Base-by-base conservation (phyloP, 2,329 filamentous ascomycete species). In the Bipolaris victoriae region DNA sequence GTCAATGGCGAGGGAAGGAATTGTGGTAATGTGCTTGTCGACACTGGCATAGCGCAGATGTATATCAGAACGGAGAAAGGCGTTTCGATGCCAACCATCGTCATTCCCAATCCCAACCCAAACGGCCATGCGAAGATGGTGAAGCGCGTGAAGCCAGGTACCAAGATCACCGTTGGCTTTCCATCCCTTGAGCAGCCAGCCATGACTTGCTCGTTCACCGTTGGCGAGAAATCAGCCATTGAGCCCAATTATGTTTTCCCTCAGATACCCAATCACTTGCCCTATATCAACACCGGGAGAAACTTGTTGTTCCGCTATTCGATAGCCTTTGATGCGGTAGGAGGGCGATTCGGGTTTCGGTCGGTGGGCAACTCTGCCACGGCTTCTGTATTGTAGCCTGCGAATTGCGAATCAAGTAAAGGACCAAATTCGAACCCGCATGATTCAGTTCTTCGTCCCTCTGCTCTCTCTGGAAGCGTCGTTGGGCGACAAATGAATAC, bases 31-130 rank as follows among this genome's bases (percentile, higher is more conserved):
- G 68, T 64, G 7, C 66, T 75, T 4, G 61, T 75, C 20, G 74
- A 76, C 45, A 75, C 71, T 3, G 73, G 73, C 7, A 70, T 76
- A 48, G 40, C 65, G 3, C 71, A 75, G 20, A 75, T 76, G 74
- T 76, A 75, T 39, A 66, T 75, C 41, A 61, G 72, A 37, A 64
- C 71, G 15, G 69, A 69, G 3, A 64, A 65, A 13, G 65, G 64
- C 9, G 59, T 67, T 11, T 55, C 62, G 7, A 69, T 72, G 35
- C 73, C 73, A 7, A 69, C 64, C 24, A 52, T 74, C 5, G 63
- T 64, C 31, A 67, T 75, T 11, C 67, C 57, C 1, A 75, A 76
- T 22, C 73, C 73, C 7, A 74, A 74, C 47, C 58, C 54, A 13
- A 56, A 71, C 13, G 67, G 70, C 5, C 52, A 58, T 41, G 58